Base-by-base conservation (phyloP, 1,284 basidiomycete genomes). In the Ustilago crameri region DNA sequence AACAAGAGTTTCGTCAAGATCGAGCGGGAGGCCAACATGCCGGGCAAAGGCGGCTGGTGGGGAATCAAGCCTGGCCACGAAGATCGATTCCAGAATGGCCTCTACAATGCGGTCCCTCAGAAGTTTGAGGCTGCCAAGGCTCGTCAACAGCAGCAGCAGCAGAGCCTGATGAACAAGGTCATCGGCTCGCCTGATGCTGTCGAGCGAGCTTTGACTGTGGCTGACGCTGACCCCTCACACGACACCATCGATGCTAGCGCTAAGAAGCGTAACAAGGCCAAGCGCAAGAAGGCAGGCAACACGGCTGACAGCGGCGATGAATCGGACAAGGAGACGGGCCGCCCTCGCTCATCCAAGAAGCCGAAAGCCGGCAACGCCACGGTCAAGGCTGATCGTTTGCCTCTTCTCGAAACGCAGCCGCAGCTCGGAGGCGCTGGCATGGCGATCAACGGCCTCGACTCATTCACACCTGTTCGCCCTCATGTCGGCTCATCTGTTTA, bases 1-100 rank as follows among this genome's bases (percentile, higher is more conserved):
- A 91, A 93, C 83, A 89, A 91, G 75, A 90, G 91, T 65, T 96
- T 95, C 83, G 84, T 87, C 57, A 88, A 88, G 49, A 86, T 80
- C 42, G 75, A 79, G 49, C 74, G 81, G 12, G 78, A 75, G 57
- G 63, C 76, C 35, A 76, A 77, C 57, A 81, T 84, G 54, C 84
- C 84, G 0, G 85, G 85, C 54, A 85, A 85, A 57, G 85, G 85
- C 15, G 83, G 83, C 42, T 82, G 84, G 53, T 85, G 85, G 85
- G 79, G 81, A 30, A 84, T 85, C 70, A 68, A 75, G 42, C 54
- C 67, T 5, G 81, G 79, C n/a, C 81, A 82, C 55, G 81, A 81
- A 42, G 67, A 75, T 30, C 76, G 81, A 34, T 82, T 82, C 74
- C 66, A 70, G 47, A 72, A 76, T 24, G 80, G 80, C 12, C 32